A percentile compares a stretch with the other conserved stretches of the same genome.
Conservation (phyloP, 2,329 filamentous ascomycete species). For the Calycina herbarum region DNA sequence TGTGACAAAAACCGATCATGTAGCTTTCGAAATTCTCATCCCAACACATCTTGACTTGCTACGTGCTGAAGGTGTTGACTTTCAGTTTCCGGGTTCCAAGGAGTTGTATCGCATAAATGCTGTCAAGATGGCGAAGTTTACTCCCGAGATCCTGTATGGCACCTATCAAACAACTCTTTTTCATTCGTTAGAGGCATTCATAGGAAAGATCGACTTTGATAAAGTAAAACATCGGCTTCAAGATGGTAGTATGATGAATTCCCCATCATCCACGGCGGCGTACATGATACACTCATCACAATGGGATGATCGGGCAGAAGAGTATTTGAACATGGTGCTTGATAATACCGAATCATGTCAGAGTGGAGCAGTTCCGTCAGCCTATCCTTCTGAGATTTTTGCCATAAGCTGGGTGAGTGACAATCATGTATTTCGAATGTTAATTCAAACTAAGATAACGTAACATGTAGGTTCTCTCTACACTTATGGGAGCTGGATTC, state of each 20-base stretch:
- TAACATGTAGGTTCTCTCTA: constrained; percentile 2
- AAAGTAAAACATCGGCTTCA: constrained; percentile 5
- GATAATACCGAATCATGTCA: background rate
- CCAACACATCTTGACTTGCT: background rate
- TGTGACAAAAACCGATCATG: background rate
- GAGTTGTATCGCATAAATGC: background rate
- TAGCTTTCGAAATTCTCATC: constrained; percentile 3
- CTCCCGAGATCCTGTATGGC: background rate
- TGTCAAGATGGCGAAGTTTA: background rate
- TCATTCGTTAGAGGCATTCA: constrained; percentile 8
- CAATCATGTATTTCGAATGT: background rate
- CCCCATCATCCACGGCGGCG: constrained; percentile 10
- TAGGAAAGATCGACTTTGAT: constrained; percentile 5
- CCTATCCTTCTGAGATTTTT: constrained; percentile 9
- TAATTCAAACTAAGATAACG: background rate
- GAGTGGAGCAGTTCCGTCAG: background rate
- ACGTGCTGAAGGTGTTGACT: background rate
- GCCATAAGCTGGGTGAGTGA: constrained; percentile 5
- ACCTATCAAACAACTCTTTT: background rate
- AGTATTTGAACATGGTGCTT: background rate
- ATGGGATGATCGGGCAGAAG: constrained; percentile 8
- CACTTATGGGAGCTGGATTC: background rate
- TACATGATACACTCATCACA: constrained; percentile 1
- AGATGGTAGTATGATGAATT: constrained; percentile 8
- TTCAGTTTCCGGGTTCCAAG: background rate